Evolutionary conservation across 1,284 basidiomycete genomes (phyloP), one percentile per base, ranked within the genome.

Genomic region (Veloboletus limbatus): DNA sequence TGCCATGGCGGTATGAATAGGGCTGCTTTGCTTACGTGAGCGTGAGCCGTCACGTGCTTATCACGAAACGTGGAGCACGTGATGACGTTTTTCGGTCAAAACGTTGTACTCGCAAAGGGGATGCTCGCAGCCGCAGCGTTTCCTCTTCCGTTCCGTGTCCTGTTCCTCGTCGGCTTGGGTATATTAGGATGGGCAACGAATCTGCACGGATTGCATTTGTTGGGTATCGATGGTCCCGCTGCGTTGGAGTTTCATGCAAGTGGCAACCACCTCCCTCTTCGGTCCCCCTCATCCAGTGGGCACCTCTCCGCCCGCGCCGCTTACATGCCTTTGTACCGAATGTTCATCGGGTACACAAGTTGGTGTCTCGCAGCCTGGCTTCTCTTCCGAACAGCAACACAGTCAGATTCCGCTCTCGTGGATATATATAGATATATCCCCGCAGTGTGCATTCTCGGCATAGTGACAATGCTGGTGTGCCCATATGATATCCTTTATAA

Each of bases 141-240:
- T 60, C 91, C 91, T 8, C 74, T 93, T 6, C 90, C 91, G 4
- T 90, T 91, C 65, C 83, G 91, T 50, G 86, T 89, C 25, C 75
- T 92, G 47, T 76, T 80, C 54, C 75, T 94, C 46, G 68, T 81
- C 48, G 83, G 85, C 22, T 55, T 88, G 40, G 87, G 88, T 27
- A 75, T 90, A 47, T 63, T 91, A 8, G 81, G 82, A 45, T 93
- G 89, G 89, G 92, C 91, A 0, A 80, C 84, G 27, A 97, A 97
- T 67, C 70, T 97, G 6, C 92, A 97, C 66, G 79, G 88, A 37
- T 78, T 97, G 31, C 73, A 85, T 53, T 52, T 75, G 4, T 71
- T 87, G n/a, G 84, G 86, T 13, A 70, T 97, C 33, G 91, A 97
- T 65, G 82, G 79, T 1, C 72, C 78, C 8, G 69, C 74, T 56